Base-by-base conservation (phyloP, 148 eudicot genomes). In the Polygonum aviculare region DNA sequence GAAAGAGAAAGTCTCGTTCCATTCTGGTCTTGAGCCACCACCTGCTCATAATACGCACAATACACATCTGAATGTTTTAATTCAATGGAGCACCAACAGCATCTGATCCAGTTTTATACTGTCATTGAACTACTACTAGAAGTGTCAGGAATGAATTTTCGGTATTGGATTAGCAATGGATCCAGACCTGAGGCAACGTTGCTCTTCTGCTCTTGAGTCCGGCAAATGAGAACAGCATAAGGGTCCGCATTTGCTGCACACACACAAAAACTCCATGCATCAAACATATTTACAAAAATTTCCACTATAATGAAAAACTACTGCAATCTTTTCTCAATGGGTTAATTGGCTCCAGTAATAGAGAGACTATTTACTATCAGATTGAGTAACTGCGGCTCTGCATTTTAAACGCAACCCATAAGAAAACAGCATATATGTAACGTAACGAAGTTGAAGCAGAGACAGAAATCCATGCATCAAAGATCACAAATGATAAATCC, bases 1-100 rank as follows among this genome's bases (percentile, higher is more conserved):
- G 78, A 93, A 93, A 71, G 86, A 9, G 77, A 93, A 91, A 26
- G 94, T 91, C 85, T 93, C 96, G 10, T 93, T 88, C 98, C 98
- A 93, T 69, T 88, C 82, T 0, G 98, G 98, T 45, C 19, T 69
- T 71, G 88, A 75, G 65, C 93, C 98, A 35, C 77, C 63, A 69
- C 81, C 98, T 93, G 90, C 82, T 85, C 57, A 40, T 76, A 10
- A 41, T 26, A 11, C 44, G 41, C 41, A 47, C 2, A 26, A 21
- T 31, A 18, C 31, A 40, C 59, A 51, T 11, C 12, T 74, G 6
- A 3, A 2, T 8, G 21, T 48, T 48, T 36, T 7, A 55, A 15
- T n/a, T 12, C 12, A 9, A 63, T 63, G 26, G 26, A 44, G 9
- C 9, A 63, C 3, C 26, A 63, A 9, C 12, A 63, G 36, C 69